Conservation (phyloP, 2,329 filamentous ascomycete genomes). For the Aureobasidium melanogenum region DNA sequence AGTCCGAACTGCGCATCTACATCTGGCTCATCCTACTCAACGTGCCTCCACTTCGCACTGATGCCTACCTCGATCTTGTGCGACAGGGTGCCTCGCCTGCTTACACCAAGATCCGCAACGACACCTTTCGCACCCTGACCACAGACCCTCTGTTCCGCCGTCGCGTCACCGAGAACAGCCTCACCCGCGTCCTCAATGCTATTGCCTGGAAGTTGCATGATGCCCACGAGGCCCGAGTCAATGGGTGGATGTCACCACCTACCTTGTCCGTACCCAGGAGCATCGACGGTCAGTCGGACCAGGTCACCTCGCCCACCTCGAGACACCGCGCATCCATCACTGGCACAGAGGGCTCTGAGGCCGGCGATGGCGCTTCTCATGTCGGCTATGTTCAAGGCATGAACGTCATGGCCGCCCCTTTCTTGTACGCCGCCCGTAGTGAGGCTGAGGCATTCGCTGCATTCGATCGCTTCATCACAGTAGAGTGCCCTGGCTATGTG, state of each 20-base stretch:
- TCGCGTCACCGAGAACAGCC: slow-evolving; percentile 86
- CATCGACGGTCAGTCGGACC: slow-evolving; percentile 42
- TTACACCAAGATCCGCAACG: slow-evolving; percentile 96
- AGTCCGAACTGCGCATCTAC: slow-evolving; percentile 92
- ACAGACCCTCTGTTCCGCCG: slow-evolving; percentile 96
- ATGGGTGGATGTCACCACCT: slow-evolving; percentile 42
- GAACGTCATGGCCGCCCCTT: slow-evolving; percentile 94
- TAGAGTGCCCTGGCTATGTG: slow-evolving; percentile 87
- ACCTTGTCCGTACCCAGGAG: slow-evolving; percentile 41
- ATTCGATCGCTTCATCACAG: slow-evolving; percentile 79
- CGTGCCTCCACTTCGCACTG: slow-evolving; percentile 72
- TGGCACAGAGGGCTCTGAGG: slow-evolving; percentile 56
- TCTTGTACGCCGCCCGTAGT: slow-evolving; percentile 87
- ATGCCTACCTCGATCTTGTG: slow-evolving; percentile 81
- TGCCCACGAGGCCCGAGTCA: slow-evolving; percentile 51
- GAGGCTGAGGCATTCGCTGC: slow-evolving; percentile 91
- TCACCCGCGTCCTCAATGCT: slow-evolving; percentile 90
- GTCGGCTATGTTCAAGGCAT: slow-evolving; percentile 96
- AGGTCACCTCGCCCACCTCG: slow-evolving; percentile 26
- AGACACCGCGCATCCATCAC: slow-evolving; percentile 30
- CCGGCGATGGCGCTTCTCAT: slow-evolving; percentile 48
- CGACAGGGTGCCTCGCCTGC: slow-evolving; percentile 89
- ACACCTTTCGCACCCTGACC: slow-evolving; percentile 92
- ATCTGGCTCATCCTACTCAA: slow-evolving; percentile 93
- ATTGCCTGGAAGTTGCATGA: slow-evolving; percentile 92